Conservation (phyloP, 495 filamentous ascomycete genomes). For the Penicillium turbatum region DNA sequence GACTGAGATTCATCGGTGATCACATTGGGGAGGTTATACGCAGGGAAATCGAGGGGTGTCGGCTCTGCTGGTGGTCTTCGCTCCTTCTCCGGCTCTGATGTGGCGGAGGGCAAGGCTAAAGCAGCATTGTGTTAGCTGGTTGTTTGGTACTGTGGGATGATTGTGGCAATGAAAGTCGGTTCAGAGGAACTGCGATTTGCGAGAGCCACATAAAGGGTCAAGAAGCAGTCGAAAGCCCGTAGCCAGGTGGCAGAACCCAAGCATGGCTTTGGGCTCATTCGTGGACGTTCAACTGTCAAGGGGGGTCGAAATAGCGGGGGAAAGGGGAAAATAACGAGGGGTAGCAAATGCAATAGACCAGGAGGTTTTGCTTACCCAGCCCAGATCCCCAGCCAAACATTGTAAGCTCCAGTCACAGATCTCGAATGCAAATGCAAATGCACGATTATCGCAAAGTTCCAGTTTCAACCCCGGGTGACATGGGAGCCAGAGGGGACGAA, state of each 20-base stretch:
- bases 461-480: not conserved
- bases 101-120: slow-evolving; percentile 34
- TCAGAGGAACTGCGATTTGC: too few species aligned
- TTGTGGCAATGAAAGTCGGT: not conserved
- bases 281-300: not conserved
- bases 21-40: slow-evolving; percentile 33
- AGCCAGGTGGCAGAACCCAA: not conserved
- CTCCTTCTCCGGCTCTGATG: slow-evolving; percentile 39
- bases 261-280: not conserved
- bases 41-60: slow-evolving; percentile 49
- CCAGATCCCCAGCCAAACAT: slow-evolving; percentile 42
- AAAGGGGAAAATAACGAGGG: not conserved
- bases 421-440: slow-evolving; percentile 8
- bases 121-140: not conserved
- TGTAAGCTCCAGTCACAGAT: slow-evolving; percentile 1
- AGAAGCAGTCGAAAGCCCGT: not conserved
- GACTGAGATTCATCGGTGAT: slow-evolving; percentile 22
- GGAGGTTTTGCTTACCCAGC: slow-evolving; percentile 26
- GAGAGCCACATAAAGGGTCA: not conserved
- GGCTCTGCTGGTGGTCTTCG: slow-evolving; percentile 42
- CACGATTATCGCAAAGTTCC: slow-evolving; percentile 5
- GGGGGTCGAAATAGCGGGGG: not conserved
- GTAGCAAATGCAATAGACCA: not conserved
- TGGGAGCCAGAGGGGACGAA: not conserved
- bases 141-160: not conserved